Conservation (phyloP, 495 filamentous ascomycete species). For the Aspergillus indologenus region DNA sequence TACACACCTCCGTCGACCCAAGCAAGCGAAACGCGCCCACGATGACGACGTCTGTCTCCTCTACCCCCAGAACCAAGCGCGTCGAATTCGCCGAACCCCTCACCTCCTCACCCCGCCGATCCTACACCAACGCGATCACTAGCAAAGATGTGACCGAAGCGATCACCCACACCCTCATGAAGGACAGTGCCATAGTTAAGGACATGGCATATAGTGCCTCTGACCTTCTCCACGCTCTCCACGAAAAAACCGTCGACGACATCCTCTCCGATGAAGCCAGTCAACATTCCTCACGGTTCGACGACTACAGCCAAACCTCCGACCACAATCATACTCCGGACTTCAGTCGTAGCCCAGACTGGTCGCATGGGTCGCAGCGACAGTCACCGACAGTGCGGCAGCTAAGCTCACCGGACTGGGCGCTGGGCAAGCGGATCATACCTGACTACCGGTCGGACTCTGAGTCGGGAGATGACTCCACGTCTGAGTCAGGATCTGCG, state of each 20-base stretch:
- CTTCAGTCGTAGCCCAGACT: background rate
- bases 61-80: background rate
- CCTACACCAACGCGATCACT: background rate
- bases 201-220: background rate
- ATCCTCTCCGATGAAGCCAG: background rate
- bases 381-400: background rate
- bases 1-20: background rate
- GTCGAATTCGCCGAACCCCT: background rate
- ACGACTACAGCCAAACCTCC: background rate
- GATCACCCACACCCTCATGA: background rate
- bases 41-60: background rate
- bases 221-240: background rate
- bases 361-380: background rate
- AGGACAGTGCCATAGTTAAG: background rate
- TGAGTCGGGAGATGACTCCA: background rate
- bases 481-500: background rate
- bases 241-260: background rate
- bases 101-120: background rate
- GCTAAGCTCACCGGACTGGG: background rate
- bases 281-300: background rate
- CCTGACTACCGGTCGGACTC: background rate
- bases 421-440: background rate
- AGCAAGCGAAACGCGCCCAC: background rate
- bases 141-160: background rate
- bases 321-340: background rate